Percentiles rank a stretch among this genome's conserved stretches.
These are phyloP conservation scores for Eutreptiella sp. DNA, from an alignment of 208 protist genomes.

Conservation along the genomic window DNA sequence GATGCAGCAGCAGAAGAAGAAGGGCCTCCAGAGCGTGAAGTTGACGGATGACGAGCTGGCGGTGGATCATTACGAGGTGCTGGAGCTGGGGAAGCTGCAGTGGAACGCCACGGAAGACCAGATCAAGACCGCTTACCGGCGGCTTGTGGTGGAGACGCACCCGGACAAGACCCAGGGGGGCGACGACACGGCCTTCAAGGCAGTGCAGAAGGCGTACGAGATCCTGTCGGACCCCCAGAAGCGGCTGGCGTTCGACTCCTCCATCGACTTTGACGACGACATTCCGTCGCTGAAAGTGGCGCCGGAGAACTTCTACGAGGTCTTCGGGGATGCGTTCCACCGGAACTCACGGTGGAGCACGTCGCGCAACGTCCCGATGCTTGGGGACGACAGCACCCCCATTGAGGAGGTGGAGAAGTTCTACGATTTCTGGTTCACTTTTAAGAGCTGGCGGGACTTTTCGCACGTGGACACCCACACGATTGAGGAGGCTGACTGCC, in stretches of 20 bases:
- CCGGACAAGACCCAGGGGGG: slow-evolving; percentile 83
- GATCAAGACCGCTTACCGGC: slow-evolving; percentile 79
- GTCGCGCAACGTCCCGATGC: slow-evolving; percentile 46
- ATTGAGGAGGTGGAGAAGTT: slow-evolving; percentile 73
- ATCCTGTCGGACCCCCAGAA: slow-evolving; percentile 77
- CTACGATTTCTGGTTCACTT: slow-evolving; percentile 88
- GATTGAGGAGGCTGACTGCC: slow-evolving; percentile 74
- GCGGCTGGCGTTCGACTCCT: slow-evolving; percentile 84
- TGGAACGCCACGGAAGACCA: slow-evolving; percentile 54
- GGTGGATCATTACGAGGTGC: slow-evolving; percentile 51
- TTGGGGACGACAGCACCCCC: slow-evolving; percentile 58
- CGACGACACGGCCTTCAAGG: slow-evolving; percentile 82
- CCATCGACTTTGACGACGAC: slow-evolving; percentile 81
- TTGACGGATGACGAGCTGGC: slow-evolving; percentile 24
- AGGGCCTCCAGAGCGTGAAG: slow-evolving; percentile 2
- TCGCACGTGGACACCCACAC: slow-evolving; percentile 83
- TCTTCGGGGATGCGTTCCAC: slow-evolving; percentile 80
- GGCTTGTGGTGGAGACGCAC: slow-evolving; percentile 83
- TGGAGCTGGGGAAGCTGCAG: slow-evolving; percentile 44
- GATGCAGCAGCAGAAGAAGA: slow-evolving; percentile 19
- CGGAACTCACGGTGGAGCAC: slow-evolving; percentile 79
- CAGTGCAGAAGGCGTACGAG: slow-evolving; percentile 85
- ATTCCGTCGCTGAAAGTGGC: slow-evolving; percentile 60
- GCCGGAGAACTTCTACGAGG: slow-evolving; percentile 68
- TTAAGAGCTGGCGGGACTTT: slow-evolving; percentile 93